Evolutionary conservation across 345 rosid species (phyloP).

Genomic region (Crucihimalaya himalaica): DNA sequence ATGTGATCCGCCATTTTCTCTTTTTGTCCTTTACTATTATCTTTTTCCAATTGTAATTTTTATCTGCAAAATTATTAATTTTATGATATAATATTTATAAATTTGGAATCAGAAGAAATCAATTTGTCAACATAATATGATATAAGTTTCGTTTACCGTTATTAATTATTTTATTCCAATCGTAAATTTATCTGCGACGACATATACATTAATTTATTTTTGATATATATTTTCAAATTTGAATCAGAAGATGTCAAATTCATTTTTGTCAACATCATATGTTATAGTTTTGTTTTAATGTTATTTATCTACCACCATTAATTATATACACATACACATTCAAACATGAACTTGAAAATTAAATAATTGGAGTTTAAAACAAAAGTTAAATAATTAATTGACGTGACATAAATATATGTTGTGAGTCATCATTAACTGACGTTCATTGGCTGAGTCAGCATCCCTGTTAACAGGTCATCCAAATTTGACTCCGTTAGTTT

Average conservation of each 20-base stretch:
- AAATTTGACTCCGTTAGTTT: neutral
- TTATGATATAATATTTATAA: too few relatives aligned
- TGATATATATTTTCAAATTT: neutral
- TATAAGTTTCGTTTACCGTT: too few relatives aligned
- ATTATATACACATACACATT: neutral
- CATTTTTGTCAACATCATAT: neutral
- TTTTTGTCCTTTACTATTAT: neutral
- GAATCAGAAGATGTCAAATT: neutral
- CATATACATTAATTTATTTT: too few relatives aligned
- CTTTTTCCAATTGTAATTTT: neutral
- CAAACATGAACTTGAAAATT: neutral
- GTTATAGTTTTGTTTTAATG: neutral
- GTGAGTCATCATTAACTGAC: neutral
- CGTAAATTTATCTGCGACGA: too few relatives aligned
- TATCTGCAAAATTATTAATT: neutral
- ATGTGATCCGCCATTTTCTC: conserved; percentile 8
- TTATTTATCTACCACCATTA: neutral
- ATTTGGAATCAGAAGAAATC: neutral
- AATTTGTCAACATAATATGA: too few relatives aligned
- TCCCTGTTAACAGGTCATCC: neutral
- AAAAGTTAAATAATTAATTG: neutral
- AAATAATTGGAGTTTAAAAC: neutral
- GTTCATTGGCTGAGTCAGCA: neutral
- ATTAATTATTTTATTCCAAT: neutral
- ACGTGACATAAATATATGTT: too few relatives aligned